These are phyloP conservation scores for Myxozyma geophila DNA, from an alignment of 805 yeast species.

Conservation along the genomic window DNA sequence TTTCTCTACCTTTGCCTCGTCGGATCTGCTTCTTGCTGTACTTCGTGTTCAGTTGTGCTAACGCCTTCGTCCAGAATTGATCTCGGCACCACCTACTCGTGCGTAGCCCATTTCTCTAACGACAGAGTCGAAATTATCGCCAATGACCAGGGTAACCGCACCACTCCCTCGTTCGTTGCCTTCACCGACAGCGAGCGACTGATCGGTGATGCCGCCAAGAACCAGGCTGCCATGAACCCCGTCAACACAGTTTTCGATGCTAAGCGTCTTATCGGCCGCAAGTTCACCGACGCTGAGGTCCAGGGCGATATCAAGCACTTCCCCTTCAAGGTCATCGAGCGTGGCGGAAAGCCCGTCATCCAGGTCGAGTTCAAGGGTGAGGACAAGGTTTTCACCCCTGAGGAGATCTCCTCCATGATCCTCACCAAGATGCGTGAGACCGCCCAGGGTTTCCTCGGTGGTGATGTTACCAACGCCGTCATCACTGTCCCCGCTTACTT, in stretches of 20 bases:
- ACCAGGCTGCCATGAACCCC: slow-evolving; percentile 98
- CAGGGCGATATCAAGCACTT: slow-evolving; percentile 81
- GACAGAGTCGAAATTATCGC: slow-evolving; percentile 95
- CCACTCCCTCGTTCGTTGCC: slow-evolving; percentile 95
- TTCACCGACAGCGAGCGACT: slow-evolving; percentile 94
- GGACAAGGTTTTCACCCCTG: slow-evolving; percentile 84
- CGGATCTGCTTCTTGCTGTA: not conserved
- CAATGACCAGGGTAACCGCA: slow-evolving; percentile 98
- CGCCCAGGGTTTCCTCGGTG: slow-evolving; percentile 89
- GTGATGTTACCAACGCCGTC: slow-evolving; percentile 85
- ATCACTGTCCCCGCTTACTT: slow-evolving; percentile 97
- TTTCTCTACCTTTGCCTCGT: no score
- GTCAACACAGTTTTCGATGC: slow-evolving; percentile 92
- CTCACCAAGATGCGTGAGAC: slow-evolving; percentile 90
- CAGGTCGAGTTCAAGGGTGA: slow-evolving; percentile 89
- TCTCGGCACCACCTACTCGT: slow-evolving; percentile 96
- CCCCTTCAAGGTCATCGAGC: slow-evolving; percentile 80
- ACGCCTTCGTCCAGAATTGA: slow-evolving; percentile 64
- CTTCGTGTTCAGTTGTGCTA: slow-evolving; percentile 1
- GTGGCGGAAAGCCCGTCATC: slow-evolving; percentile 84
- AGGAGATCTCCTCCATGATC: slow-evolving; percentile 93
- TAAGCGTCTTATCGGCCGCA: slow-evolving; percentile 89
- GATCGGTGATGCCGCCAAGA: slow-evolving; percentile 97
- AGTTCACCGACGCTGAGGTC: slow-evolving; percentile 78
- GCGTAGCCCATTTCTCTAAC: slow-evolving; percentile 87